Percentiles rank a stretch among this genome's conserved stretches.
Evolutionary conservation across 768 basidiomycete genomes (phyloP).

Genomic region (Termitomyces sp.): DNA sequence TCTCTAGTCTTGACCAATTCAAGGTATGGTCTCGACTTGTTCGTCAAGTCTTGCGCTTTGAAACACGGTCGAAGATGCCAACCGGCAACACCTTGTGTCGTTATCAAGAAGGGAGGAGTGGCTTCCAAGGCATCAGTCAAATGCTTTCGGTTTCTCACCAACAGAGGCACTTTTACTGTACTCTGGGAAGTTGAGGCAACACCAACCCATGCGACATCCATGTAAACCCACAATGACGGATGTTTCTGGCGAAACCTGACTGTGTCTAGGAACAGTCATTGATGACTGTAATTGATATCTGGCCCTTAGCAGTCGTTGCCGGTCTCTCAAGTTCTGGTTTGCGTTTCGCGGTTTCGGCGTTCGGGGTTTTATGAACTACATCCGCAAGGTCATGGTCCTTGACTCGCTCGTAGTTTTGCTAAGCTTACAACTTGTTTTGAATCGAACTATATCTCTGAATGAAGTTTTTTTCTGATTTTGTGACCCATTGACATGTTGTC

Average conservation of each 20-base stretch:
- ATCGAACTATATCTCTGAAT: conserved; percentile 59
- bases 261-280: conserved; percentile 58
- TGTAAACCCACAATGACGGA: too few species aligned
- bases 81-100: too few species aligned
- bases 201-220: too few species aligned
- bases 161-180: too few species aligned
- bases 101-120: too few species aligned
- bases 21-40: neutral
- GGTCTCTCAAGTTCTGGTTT: conserved; percentile 90
- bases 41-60: too few species aligned
- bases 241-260: too few species aligned
- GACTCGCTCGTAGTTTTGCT: neutral
- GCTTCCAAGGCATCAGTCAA: too few species aligned
- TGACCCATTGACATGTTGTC: conserved; percentile 47
- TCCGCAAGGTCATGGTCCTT: conserved; percentile 43
- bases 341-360: conserved; percentile 80
- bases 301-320: conserved; percentile 77
- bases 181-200: too few species aligned
- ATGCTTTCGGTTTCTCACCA: too few species aligned
- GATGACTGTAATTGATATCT: conserved; percentile 92
- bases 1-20: neutral
- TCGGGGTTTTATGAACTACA: conserved; percentile 74
- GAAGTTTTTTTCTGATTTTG: conserved; percentile 44
- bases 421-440: neutral
- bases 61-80: too few species aligned